Conservation (phyloP, 202 grass and related monocot genomes). For the Elaeis oleifera region DNA sequence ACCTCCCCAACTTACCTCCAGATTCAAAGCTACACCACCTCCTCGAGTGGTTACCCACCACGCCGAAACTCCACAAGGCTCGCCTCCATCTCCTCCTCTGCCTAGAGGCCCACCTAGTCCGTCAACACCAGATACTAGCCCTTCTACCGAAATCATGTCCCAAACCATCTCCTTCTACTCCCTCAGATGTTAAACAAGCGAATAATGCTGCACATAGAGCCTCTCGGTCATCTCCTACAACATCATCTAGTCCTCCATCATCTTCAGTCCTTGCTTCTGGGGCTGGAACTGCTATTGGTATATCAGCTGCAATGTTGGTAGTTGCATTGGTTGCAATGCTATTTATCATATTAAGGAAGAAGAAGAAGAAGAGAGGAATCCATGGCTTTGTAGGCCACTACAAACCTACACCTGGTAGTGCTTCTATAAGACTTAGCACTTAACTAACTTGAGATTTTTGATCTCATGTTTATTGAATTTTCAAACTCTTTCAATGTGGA, state of each 20-base stretch:
- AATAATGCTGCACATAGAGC: neutral
- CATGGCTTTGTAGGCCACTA: neutral
- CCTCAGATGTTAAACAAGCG: too few relatives aligned
- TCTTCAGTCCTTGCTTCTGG: conserved; percentile 3
- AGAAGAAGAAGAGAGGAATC: conserved; percentile 12
- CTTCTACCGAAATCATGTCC: too few relatives aligned
- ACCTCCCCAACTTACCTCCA: neutral
- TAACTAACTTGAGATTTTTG: conserved; percentile 4
- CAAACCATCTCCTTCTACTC: too few relatives aligned
- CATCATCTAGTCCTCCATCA: conserved; percentile 12
- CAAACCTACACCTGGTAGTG: neutral
- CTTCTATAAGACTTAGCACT: conserved; percentile 19
- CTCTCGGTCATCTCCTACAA: conserved; percentile 17
- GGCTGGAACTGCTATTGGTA: conserved; percentile 23
- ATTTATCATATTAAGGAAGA: conserved; percentile 9
- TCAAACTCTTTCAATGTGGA: neutral
- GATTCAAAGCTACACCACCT: conserved; percentile 11
- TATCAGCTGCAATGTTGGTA: conserved; percentile 33
- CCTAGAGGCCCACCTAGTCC: conserved; percentile 10
- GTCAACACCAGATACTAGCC: too few relatives aligned
- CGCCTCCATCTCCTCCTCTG: neutral
- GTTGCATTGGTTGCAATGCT: conserved; percentile 26
- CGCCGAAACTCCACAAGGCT: neutral
- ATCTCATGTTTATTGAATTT: neutral
- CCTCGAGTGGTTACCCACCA: neutral